Conservation (phyloP, 164 flowering plant species). For the Vitis labrusca region DNA sequence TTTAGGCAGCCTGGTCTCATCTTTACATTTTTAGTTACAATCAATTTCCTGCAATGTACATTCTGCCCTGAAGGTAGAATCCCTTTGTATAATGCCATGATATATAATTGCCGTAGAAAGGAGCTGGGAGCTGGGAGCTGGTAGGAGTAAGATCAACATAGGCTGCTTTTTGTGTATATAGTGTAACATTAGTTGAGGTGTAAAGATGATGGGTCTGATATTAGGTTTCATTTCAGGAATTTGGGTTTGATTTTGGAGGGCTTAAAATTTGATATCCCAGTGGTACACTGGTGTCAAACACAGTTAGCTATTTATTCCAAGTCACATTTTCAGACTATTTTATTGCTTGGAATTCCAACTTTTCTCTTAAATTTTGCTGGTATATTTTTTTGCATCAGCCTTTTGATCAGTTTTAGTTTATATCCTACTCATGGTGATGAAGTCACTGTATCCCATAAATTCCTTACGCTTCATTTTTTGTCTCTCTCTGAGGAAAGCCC, state of each 20-base stretch:
- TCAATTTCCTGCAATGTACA: constrained; percentile 11
- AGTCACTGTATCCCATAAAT: no score
- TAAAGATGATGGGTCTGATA: constrained; percentile 29
- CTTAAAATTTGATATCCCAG: constrained; percentile 6
- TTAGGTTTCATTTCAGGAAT: constrained; percentile 23
- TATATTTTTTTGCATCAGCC: no score
- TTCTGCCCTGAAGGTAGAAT: constrained; percentile 14
- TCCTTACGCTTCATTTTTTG: no score
- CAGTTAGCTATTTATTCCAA: constrained; percentile 1
- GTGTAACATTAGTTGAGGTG: constrained; percentile 41
- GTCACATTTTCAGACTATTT: not conserved
- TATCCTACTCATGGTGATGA: no score
- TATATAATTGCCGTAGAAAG: constrained; percentile 19
- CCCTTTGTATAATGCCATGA: constrained; percentile 13
- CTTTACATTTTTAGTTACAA: constrained; percentile 14
- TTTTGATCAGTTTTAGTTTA: no score
- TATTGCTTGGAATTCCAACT: not conserved
- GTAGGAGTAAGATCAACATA: constrained; percentile 4
- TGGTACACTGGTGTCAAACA: not conserved
- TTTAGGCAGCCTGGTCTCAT: constrained; percentile 5
- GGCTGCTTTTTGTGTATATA: constrained; percentile 38
- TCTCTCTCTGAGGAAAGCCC: no score
- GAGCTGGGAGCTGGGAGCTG: not conserved
- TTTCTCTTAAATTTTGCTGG: no score
- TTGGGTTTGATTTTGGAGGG: constrained; percentile 7